Percentiles rank a stretch among this genome's conserved stretches.
Conservation (phyloP, 495 filamentous ascomycete genomes). For the Aspergillus ellipticus region DNA sequence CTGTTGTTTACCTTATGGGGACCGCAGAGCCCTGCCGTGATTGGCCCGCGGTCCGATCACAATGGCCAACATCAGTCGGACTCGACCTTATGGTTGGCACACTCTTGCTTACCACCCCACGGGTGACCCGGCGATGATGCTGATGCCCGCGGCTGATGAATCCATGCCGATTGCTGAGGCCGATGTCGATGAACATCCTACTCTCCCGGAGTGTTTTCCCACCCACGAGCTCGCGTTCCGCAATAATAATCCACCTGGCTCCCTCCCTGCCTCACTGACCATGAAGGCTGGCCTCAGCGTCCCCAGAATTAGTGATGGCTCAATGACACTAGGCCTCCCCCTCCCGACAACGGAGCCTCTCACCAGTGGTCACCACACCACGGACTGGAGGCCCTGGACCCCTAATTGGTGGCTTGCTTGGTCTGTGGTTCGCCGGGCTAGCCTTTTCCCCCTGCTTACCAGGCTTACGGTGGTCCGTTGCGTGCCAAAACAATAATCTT, state of each 20-base stretch:
- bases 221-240: neutral
- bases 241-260: neutral
- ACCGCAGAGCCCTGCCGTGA: neutral
- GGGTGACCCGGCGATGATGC: neutral
- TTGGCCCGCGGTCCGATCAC: neutral
- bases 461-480: neutral
- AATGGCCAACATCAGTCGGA: neutral
- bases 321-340: neutral
- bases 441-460: conserved; percentile 6
- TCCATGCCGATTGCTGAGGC: neutral
- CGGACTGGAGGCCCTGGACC: no score
- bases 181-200: neutral
- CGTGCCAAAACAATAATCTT: neutral
- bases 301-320: neutral
- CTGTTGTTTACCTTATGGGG: conserved; percentile 1
- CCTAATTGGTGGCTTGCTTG: neutral
- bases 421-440: neutral
- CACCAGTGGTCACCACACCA: neutral
- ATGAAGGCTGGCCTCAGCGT: neutral
- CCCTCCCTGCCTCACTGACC: neutral
- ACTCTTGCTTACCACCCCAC: neutral
- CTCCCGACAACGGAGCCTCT: conserved; percentile 4
- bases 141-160: neutral
- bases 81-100: neutral
- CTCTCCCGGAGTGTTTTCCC: neutral